Percentiles rank a stretch among this genome's conserved stretches.
phyloP scores from a whole-genome alignment of 2,329 filamentous ascomycete species.

The Cadophora sp. region DNA sequence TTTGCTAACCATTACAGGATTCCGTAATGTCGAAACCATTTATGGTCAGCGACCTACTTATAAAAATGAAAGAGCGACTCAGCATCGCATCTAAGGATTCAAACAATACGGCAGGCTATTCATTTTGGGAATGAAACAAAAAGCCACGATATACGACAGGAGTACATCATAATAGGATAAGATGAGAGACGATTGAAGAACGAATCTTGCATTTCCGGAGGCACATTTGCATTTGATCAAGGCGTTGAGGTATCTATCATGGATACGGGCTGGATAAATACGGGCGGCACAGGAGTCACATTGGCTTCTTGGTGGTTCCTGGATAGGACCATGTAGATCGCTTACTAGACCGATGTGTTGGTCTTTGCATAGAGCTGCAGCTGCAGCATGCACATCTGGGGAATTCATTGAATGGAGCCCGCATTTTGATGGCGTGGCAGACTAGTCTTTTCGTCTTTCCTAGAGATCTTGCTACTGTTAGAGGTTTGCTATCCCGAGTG shows the following conservation, averaged over 20 bases:
- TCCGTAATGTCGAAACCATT: conserved; percentile 40
- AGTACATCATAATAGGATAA: neutral
- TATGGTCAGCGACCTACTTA: conserved; percentile 31
- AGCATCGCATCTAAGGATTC: conserved; percentile 10
- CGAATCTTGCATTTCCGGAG: conserved; percentile 1
- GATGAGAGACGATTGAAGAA: neutral
- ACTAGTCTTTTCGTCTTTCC: neutral
- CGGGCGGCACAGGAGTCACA: neutral
- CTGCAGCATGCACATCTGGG: neutral
- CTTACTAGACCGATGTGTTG: neutral
- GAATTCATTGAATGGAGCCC: neutral
- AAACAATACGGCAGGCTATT: conserved; percentile 11
- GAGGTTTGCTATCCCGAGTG: neutral
- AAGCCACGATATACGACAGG: neutral
- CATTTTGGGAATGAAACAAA: conserved; percentile 16
- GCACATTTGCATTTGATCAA: conserved; percentile 5
- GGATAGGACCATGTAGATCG: neutral
- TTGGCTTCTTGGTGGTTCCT: neutral
- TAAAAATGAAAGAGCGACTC: conserved; percentile 36
- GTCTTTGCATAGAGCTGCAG: neutral
- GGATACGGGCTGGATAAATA: conserved; percentile 1
- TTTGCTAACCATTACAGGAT: conserved; percentile 26
- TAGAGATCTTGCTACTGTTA: neutral
- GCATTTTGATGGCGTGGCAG: neutral
- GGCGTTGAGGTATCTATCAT: conserved; percentile 12